These are phyloP conservation scores for Oenanthe sinensis DNA, from an alignment of 129 eudicot species.

Conservation along the genomic window DNA sequence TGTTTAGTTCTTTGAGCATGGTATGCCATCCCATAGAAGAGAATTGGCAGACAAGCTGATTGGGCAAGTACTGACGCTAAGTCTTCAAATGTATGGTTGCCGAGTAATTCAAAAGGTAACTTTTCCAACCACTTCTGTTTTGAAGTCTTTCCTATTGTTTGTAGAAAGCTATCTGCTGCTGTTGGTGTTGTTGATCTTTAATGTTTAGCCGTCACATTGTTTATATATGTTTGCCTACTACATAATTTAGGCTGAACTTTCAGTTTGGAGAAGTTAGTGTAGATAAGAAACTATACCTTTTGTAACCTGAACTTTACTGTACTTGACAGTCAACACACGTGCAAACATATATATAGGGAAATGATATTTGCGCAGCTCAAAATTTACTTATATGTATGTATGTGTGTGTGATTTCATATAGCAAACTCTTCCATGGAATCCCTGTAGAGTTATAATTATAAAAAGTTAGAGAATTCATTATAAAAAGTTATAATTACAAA, in stretches of 20 bases:
- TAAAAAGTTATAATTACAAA: no score
- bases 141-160: background rate
- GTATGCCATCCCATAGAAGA: conserved; percentile 32
- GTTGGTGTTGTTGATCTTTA: background rate
- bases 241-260: background rate
- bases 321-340: background rate
- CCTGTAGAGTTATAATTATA: background rate
- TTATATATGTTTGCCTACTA: background rate
- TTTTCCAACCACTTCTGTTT: background rate
- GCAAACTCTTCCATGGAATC: background rate
- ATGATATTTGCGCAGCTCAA: background rate
- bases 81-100: conserved; percentile 61
- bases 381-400: background rate
- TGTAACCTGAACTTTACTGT: background rate
- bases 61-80: conserved; percentile 34
- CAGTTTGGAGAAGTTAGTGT: background rate
- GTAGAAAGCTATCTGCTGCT: background rate
- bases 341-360: background rate
- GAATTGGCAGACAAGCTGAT: conserved; percentile 35
- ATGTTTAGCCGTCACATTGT: background rate
- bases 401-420: no score
- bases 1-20: conserved; percentile 49
- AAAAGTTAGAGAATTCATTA: no score
- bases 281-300: background rate
- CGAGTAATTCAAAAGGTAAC: conserved; percentile 60